Percentiles rank a stretch among this genome's conserved stretches.
Conservation (phyloP, 129 eudicot species). For the Tanacetum coccineum region DNA sequence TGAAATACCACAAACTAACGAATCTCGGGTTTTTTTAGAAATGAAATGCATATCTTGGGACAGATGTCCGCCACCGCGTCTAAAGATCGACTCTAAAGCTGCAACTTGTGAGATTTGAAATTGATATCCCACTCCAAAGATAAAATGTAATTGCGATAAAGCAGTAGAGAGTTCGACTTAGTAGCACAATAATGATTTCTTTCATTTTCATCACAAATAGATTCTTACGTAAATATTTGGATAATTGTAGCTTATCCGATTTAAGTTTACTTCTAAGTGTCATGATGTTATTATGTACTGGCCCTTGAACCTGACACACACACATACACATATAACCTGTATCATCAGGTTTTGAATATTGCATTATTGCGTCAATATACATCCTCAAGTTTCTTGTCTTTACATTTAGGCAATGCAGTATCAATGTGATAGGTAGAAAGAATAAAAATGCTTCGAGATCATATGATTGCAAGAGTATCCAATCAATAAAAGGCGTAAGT, state of each 20-base stretch:
- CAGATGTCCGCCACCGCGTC: no score
- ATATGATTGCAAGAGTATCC: background rate
- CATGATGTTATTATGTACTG: background rate
- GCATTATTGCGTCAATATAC: conserved; percentile 11
- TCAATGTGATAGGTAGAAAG: conserved; percentile 7
- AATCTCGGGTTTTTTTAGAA: no score
- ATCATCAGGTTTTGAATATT: conserved; percentile 22
- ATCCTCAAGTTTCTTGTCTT: background rate
- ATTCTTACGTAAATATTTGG: background rate
- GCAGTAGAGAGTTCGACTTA: no score
- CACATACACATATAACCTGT: background rate
- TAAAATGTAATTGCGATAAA: no score
- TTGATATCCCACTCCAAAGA: no score
- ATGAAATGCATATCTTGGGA: no score
- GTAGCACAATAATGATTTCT: background rate
- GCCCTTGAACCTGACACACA: background rate
- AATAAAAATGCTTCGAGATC: background rate
- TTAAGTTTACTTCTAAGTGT: background rate
- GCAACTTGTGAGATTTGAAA: no score
- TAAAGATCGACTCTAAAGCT: no score
- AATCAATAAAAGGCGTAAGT: background rate
- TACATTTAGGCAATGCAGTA: conserved; percentile 1
- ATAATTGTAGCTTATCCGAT: background rate
- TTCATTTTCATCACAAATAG: background rate
- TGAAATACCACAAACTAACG: no score